Conservation (phyloP, 2,329 filamentous ascomycete genomes). For the Aspergillus candidus region DNA sequence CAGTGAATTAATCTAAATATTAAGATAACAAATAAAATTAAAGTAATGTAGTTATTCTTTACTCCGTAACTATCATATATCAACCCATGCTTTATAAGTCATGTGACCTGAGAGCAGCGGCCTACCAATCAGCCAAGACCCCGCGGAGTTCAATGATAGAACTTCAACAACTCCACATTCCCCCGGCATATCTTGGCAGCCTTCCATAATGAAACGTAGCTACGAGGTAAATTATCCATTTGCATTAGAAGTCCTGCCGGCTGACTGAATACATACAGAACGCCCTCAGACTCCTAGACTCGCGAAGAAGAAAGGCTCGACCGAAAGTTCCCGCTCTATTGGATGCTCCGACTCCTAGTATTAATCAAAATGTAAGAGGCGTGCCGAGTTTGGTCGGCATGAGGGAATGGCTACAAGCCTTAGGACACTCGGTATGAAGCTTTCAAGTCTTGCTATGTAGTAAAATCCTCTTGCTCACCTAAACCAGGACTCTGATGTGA, state of each 20-base stretch:
- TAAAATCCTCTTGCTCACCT: neutral
- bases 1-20: no score
- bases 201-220: constrained; percentile 4
- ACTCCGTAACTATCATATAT: no score
- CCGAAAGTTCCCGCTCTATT: constrained; percentile 7
- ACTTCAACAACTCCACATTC: no score
- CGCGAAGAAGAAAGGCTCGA: constrained; percentile 15
- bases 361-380: constrained; percentile 14
- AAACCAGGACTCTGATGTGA: constrained; percentile 42
- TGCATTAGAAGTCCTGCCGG: neutral
- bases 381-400: constrained; percentile 27
- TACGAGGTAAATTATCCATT: constrained; percentile 5
- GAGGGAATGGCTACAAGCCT: constrained; percentile 24
- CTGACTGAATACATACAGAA: constrained; percentile 12
- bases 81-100: no score
- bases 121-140: no score
- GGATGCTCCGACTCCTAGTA: constrained; percentile 1
- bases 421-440: constrained; percentile 26
- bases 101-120: no score
- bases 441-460: neutral
- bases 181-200: no score
- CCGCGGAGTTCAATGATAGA: no score
- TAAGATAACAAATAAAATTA: no score
- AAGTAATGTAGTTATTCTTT: no score
- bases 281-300: constrained; percentile 19